Base-by-base conservation (phyloP, 768 basidiomycete genomes). In the Mycena vulgaris region DNA sequence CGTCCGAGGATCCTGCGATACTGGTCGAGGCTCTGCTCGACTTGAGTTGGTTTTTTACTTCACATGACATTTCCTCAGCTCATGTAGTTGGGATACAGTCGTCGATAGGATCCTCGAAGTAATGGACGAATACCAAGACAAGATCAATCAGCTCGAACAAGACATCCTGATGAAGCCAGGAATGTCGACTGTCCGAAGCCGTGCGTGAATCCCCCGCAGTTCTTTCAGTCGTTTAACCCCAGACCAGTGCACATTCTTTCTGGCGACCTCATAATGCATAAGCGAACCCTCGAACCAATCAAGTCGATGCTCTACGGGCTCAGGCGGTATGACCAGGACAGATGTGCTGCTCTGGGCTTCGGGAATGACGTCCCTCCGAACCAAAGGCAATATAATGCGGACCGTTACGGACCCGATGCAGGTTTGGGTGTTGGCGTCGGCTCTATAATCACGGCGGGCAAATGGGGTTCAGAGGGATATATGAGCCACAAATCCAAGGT, bases 221-320 rank as follows among this genome's bases (percentile, higher is more conserved):
- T 11, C n/a, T 53, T 68, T 60, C 35, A 28, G n/a, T 30, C 51
- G 0, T 19, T 21, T 10, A 47, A 28, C 21, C 16, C 8, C 28
- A 31, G n/a, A 45, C 30, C n/a, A 92, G 92, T 95, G 48, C 93
- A 94, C 74, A 92, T 95, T 65, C 84, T 93, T 23, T 90, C 90
- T 48, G 92, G 91, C 19, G 92, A 95, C 73, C 84, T 95, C 5
- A 90, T 89, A 65, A 80, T 93, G 53, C 90, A 92, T 77, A 93
- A 92, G 75, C 88, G 92, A 23, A 92, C 92, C 3, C 83, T 93
- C 17, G 90, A 90, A 40, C 93, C 93, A 0, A 86, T 95, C 74
- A 92, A 88, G 74, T 88, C 89, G 0, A 81, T 94, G 67, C 83
- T 95, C 28, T 91, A 91, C 72, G 90, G 92, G 14, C 78, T 95